Conservation (phyloP, 805 yeast genomes). For the Tetrapisispora taiwanensis region DNA sequence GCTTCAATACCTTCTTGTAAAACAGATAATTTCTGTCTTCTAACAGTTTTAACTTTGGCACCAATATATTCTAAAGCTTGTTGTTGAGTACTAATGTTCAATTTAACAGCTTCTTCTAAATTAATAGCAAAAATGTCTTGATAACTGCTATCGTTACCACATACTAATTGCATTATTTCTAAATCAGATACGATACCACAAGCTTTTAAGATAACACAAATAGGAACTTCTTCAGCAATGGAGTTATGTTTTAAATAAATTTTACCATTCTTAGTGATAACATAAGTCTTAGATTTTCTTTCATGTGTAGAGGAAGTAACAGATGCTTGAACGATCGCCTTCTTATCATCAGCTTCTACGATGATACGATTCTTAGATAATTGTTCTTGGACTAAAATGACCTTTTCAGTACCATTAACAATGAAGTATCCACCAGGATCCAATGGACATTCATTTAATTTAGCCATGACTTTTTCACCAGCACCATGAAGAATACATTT, state of each 20-base stretch:
- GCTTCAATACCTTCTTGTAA: constrained; percentile 96
- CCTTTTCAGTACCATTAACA: constrained; percentile 97
- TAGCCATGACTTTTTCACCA: constrained; percentile 76
- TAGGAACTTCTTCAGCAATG: constrained; percentile 89
- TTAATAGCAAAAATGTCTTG: constrained; percentile 90
- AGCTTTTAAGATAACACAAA: constrained; percentile 85
- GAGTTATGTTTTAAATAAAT: constrained; percentile 93
- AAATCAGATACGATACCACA: constrained; percentile 88
- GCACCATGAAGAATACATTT: constrained; percentile 80
- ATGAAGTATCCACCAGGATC: constrained; percentile 99
- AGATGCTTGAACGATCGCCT: constrained; percentile 89
- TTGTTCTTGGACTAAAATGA: constrained; percentile 93
- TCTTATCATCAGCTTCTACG: constrained; percentile 94
- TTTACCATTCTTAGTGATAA: constrained; percentile 80
- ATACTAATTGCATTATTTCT: constrained; percentile 87
- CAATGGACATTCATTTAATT: constrained; percentile 83
- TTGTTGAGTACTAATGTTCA: constrained; percentile 80
- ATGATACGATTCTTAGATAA: constrained; percentile 92
- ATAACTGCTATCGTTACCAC: constrained; percentile 79
- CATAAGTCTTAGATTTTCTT: constrained; percentile 94
- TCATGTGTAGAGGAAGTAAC: constrained; percentile 98
- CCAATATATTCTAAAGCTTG: constrained; percentile 93
- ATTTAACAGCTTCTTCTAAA: constrained; percentile 83
- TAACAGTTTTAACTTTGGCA: constrained; percentile 78
- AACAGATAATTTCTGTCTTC: constrained; percentile 75